Conservation (phyloP, 2,329 filamentous ascomycete species). For the Tricladium varicosporioides region DNA sequence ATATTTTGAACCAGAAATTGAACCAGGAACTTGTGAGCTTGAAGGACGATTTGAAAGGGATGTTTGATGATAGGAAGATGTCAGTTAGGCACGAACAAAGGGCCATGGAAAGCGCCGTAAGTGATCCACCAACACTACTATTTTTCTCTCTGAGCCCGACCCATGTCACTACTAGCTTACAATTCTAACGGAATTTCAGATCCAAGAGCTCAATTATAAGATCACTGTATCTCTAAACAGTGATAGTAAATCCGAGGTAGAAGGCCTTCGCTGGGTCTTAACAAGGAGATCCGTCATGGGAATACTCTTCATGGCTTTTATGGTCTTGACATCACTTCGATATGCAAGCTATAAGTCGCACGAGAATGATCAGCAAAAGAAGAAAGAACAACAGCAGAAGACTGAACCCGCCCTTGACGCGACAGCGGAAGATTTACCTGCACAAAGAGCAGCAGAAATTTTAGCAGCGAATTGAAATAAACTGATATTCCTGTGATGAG, state of each 20-base stretch:
- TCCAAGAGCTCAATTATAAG: conserved; percentile 94
- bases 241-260: conserved; percentile 88
- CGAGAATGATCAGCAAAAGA: conserved; percentile 30
- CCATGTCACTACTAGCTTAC: background rate
- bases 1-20: conserved; percentile 81
- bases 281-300: conserved; percentile 62
- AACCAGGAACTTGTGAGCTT: conserved; percentile 79
- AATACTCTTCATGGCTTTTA: conserved; percentile 64
- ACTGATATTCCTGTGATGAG: background rate
- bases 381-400: conserved; percentile 36
- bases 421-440: conserved; percentile 38
- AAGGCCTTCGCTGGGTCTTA: conserved; percentile 83
- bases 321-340: conserved; percentile 57
- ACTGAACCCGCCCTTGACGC: conserved; percentile 37
- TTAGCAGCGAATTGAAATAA: conserved; percentile 52
- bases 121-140: conserved; percentile 33
- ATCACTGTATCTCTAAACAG: conserved; percentile 89
- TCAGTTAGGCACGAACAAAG: conserved; percentile 85
- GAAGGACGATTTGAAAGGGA: conserved; percentile 88
- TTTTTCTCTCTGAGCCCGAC: background rate
- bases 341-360: conserved; percentile 54
- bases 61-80: conserved; percentile 97
- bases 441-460: conserved; percentile 55
- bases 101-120: conserved; percentile 73
- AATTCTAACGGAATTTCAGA: conserved; percentile 43